phyloP scores from a whole-genome alignment of 352 stramenopile genomes.

The Peronospora farinosa region DNA sequence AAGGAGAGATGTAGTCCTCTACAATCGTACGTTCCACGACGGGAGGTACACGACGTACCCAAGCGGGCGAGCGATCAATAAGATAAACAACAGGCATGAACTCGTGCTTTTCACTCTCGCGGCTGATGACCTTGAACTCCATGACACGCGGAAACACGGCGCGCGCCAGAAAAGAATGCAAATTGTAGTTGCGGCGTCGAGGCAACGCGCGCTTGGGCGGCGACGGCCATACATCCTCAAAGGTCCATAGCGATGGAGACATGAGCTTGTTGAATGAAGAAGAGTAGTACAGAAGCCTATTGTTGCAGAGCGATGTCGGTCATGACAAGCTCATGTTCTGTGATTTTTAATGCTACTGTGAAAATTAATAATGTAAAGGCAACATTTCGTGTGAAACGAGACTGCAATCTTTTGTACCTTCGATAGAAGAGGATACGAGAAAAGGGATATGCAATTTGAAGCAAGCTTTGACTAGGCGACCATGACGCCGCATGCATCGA shows the following conservation, averaged over 20 bases:
- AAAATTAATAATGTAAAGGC: conserved; percentile 1
- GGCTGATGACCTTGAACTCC: conserved; percentile 75
- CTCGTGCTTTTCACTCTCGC: conserved; percentile 67
- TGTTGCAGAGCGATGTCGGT: background rate
- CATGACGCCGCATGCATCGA: conserved; percentile 17
- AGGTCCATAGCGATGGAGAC: conserved; percentile 11
- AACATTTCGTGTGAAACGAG: background rate
- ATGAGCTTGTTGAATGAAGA: background rate
- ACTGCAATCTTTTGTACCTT: background rate
- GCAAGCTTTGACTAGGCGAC: conserved; percentile 14
- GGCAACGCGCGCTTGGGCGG: conserved; percentile 14
- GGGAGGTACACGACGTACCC: conserved; percentile 40
- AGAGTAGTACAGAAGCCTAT: no score
- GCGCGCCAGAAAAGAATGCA: conserved; percentile 30
- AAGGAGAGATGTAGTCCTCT: conserved; percentile 53
- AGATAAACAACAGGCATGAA: conserved; percentile 74
- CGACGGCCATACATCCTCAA: conserved; percentile 26
- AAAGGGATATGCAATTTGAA: conserved; percentile 6
- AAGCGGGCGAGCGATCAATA: conserved; percentile 51
- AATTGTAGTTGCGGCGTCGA: conserved; percentile 12
- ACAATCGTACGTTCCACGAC: conserved; percentile 47
- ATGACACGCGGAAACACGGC: conserved; percentile 57
- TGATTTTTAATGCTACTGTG: background rate
- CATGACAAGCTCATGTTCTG: background rate
- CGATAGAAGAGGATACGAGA: background rate